Evolutionary conservation across 805 yeast genomes (phyloP).

Genomic region (Limtongozyma cylindracea): DNA sequence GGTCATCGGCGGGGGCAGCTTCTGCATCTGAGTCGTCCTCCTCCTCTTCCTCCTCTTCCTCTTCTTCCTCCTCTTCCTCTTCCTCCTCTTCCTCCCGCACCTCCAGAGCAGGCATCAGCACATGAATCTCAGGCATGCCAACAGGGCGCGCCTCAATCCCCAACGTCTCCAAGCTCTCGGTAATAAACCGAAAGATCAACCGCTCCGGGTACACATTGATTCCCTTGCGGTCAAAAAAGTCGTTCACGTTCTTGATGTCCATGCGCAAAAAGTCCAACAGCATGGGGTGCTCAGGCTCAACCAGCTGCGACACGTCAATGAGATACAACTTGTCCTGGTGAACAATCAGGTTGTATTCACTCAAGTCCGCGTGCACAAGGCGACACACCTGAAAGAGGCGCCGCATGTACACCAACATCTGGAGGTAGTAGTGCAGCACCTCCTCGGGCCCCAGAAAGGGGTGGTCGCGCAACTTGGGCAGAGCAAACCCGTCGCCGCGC

Average conservation of each 20-base stretch:
- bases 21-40: conserved; percentile 15
- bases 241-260: conserved; percentile 93
- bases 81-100: too few relatives aligned
- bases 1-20: too few relatives aligned
- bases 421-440: conserved; percentile 41
- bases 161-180: conserved; percentile 15
- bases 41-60: too few relatives aligned
- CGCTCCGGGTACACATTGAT: conserved; percentile 67
- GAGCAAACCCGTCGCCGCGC: conserved; percentile 65
- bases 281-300: conserved; percentile 96
- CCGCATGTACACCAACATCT: conserved; percentile 67
- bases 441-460: conserved; percentile 44
- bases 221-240: conserved; percentile 48
- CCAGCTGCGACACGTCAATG: conserved; percentile 92
- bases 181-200: conserved; percentile 54
- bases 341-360: conserved; percentile 81
- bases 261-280: conserved; percentile 82
- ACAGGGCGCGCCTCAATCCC: too few relatives aligned
- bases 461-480: conserved; percentile 76
- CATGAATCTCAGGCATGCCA: too few relatives aligned
- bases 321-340: conserved; percentile 60
- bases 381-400: conserved; percentile 71
- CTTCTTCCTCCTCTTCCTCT: too few relatives aligned
- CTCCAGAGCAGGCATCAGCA: too few relatives aligned
- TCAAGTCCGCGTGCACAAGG: conserved; percentile 86